These are phyloP conservation scores for Populus hybrid DNA, from an alignment of 441 rosid species.

Conservation along the genomic window DNA sequence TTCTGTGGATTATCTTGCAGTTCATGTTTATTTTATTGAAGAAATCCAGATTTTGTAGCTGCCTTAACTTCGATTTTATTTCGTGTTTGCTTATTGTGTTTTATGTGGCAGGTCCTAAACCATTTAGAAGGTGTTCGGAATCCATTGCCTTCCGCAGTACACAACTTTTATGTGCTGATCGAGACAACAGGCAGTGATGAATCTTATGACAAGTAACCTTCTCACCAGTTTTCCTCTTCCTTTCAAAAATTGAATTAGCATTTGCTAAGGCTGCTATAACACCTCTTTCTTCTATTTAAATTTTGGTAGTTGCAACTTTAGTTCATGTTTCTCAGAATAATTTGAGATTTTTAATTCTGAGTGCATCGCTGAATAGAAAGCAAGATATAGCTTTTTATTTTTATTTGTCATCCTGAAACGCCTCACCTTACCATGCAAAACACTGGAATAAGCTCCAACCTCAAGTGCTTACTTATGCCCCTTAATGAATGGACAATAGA, in stretches of 20 bases:
- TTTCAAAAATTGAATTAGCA: background rate
- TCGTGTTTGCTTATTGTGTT: slow-evolving; percentile 3
- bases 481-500: too few relatives aligned
- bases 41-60: background rate
- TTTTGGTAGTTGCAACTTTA: background rate
- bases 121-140: slow-evolving; percentile 84
- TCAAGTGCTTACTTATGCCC: background rate
- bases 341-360: background rate
- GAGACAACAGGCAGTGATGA: slow-evolving; percentile 88
- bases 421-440: background rate
- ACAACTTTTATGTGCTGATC: slow-evolving; percentile 83
- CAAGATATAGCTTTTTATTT: background rate
- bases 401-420: background rate
- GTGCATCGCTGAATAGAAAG: background rate
- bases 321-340: background rate
- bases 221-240: slow-evolving; percentile 4
- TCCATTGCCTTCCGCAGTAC: slow-evolving; percentile 65
- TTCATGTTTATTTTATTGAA: background rate
- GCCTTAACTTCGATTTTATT: slow-evolving; percentile 2
- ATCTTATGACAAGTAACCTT: slow-evolving; percentile 58
- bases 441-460: background rate
- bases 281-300: background rate
- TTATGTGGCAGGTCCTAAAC: slow-evolving; percentile 52
- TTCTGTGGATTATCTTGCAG: background rate
- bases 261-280: background rate